Evolutionary conservation across 139 green algal species (phyloP), one percentile per base, ranked within the genome.

Genomic region (Ettlia oleoabundans): DNA sequence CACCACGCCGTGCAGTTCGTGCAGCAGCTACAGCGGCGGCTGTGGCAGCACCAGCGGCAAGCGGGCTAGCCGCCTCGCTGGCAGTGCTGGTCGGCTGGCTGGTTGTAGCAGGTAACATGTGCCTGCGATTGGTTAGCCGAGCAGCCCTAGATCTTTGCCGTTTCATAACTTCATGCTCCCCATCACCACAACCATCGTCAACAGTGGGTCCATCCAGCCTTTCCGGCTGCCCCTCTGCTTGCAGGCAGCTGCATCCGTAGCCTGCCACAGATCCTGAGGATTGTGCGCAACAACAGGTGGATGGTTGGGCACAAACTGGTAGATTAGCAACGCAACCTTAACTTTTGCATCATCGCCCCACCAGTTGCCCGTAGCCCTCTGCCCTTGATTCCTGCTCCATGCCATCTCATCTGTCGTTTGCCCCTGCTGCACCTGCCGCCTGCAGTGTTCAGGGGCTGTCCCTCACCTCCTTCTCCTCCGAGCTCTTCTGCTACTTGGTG

Each of bases 401-500:
- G n/a, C 30, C 3, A 38, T 9, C 61, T 37, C 4, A 8, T 13
- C 4, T 26, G 9, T 3, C 61, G 61, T n/a, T n/a, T 4, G 35
- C 13, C 38, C 38, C 40, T 42, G n/a, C 62, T 33, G 5, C 41
- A 24, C 0, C 3, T 4, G 19, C 30, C 43, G 24, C 10, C 30
- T 43, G 72, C 86, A 93, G 88, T 41, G 86, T 87, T n/a, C 64
- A 90, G 82, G 93, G 93, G 51, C 74, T 96, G 26, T 94, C 88
- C 0, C 78, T 94, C 1, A 86, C 84, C 2, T 89, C 91, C 41
- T 88, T 91, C 67, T 33, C 91, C 4, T 76, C 88, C 38, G 93
- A 96, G 84, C 84, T 96, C 32, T 38, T 91, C 28, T 92, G 88
- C 58, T 96, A 93, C 86, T 90, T 84, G 1, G 85, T 96, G n/a